These are phyloP conservation scores for Corniculantispora saksenae DNA, from an alignment of 2,329 filamentous ascomycete genomes.

Conservation along the genomic window DNA sequence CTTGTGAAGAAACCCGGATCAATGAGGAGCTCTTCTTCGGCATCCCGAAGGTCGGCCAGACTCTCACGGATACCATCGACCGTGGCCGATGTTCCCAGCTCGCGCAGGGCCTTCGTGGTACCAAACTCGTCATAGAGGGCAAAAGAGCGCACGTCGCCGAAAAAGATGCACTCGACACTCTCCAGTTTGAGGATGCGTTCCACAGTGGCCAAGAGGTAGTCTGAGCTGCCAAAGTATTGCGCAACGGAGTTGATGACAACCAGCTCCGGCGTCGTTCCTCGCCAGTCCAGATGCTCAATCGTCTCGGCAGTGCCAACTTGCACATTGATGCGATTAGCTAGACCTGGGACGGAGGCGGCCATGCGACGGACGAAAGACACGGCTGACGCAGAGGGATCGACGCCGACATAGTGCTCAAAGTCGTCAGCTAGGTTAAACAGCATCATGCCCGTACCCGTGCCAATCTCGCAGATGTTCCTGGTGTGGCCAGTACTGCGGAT, in stretches of 20 bases:
- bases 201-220: slow-evolving; percentile 12
- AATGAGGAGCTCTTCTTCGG: slow-evolving; percentile 28
- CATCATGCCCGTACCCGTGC: slow-evolving; percentile 34
- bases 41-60: slow-evolving; percentile 21
- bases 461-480: slow-evolving; percentile 30
- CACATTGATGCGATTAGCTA: slow-evolving; percentile 22
- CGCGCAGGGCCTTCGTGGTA: slow-evolving; percentile 16
- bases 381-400: slow-evolving; percentile 30
- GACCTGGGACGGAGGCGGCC: background rate
- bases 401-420: slow-evolving; percentile 29
- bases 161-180: slow-evolving; percentile 20
- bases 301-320: slow-evolving; percentile 25
- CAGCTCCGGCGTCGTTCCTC: background rate
- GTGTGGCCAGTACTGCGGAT: slow-evolving; percentile 22
- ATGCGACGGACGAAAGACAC: no score
- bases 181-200: slow-evolving; percentile 1
- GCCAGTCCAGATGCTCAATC: slow-evolving; percentile 21
- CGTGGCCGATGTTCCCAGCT: slow-evolving; percentile 1
- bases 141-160: slow-evolving; percentile 27
- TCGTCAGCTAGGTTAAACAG: slow-evolving; percentile 30
- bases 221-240: slow-evolving; percentile 19
- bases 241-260: slow-evolving; percentile 27
- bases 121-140: slow-evolving; percentile 22
- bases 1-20: slow-evolving; percentile 30
- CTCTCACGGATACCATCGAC: slow-evolving; percentile 11